Percentiles rank a stretch among this genome's conserved stretches.
Conservation (phyloP, 768 basidiomycete species). For the Serendipita indica region DNA sequence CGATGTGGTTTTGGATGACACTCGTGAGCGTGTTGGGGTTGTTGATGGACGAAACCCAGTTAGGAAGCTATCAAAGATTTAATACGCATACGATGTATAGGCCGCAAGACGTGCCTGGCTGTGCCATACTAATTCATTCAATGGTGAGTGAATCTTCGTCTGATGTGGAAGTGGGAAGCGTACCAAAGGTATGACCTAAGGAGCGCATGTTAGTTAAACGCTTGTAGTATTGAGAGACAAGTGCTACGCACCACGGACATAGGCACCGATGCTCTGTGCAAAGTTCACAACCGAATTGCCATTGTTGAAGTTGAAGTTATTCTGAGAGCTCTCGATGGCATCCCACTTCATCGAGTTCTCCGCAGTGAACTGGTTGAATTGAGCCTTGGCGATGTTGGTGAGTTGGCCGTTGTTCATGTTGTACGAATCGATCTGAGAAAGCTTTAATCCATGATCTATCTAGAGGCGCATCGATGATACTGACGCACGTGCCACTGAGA, state of each 20-base stretch:
- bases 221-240: no score
- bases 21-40: constrained; percentile 10
- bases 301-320: constrained; percentile 11
- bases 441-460: no score
- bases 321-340: neutral
- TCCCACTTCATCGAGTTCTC: constrained; percentile 14
- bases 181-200: no score
- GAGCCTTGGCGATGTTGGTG: constrained; percentile 10
- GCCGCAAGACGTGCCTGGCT: no score
- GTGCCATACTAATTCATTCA: no score
- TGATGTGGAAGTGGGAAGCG: no score
- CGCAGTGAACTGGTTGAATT: constrained; percentile 14
- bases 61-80: no score
- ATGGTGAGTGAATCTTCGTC: no score
- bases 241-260: constrained; percentile 14
- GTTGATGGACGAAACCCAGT: constrained; percentile 13
- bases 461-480: no score
- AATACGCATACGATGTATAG: no score
- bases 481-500: no score
- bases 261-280: constrained; percentile 11
- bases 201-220: no score
- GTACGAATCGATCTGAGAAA: constrained; percentile 10
- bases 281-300: constrained; percentile 13
- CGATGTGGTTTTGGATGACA: constrained; percentile 14
- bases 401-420: constrained; percentile 10